Evolutionary conservation across 208 protist species (phyloP).

Genomic region (Trypanosomatidae sp.): DNA sequence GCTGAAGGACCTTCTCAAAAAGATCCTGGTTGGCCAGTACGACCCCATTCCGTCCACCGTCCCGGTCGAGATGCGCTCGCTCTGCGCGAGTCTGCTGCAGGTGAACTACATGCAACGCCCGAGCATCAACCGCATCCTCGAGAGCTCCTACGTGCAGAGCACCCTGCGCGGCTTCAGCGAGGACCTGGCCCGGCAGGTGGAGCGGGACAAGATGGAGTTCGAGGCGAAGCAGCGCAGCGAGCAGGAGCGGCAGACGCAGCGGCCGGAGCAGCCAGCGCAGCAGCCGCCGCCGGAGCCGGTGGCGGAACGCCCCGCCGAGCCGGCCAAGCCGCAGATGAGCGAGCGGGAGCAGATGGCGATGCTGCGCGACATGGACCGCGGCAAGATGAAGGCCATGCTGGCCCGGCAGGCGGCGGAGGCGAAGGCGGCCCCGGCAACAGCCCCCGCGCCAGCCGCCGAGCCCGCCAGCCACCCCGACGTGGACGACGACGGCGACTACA

Average conservation of each 20-base stretch:
- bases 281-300: conserved; percentile 19
- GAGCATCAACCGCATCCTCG: conserved; percentile 89
- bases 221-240: conserved; percentile 47
- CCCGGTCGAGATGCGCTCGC: conserved; percentile 72
- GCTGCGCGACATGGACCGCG: conserved; percentile 87
- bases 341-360: conserved; percentile 89
- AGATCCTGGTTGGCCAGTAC: conserved; percentile 86
- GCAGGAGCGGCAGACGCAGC: conserved; percentile 11
- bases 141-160: conserved; percentile 84
- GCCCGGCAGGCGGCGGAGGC: conserved; percentile 55
- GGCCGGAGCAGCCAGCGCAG: neutral
- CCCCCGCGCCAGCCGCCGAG: conserved; percentile 18
- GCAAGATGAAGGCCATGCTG: conserved; percentile 83
- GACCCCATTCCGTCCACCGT: conserved; percentile 81
- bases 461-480: conserved; percentile 51
- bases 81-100: conserved; percentile 83
- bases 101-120: conserved; percentile 79
- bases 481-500: conserved; percentile 86
- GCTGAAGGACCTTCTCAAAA: conserved; percentile 91
- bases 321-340: conserved; percentile 60
- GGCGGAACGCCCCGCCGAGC: no score
- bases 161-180: conserved; percentile 77
- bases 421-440: conserved; percentile 8
- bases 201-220: conserved; percentile 79
- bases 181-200: conserved; percentile 82